Percentiles rank a stretch among this genome's conserved stretches.
These are phyloP conservation scores for Casuarina equisetifolia DNA, from an alignment of 306 rosid genomes.

Conservation along the genomic window DNA sequence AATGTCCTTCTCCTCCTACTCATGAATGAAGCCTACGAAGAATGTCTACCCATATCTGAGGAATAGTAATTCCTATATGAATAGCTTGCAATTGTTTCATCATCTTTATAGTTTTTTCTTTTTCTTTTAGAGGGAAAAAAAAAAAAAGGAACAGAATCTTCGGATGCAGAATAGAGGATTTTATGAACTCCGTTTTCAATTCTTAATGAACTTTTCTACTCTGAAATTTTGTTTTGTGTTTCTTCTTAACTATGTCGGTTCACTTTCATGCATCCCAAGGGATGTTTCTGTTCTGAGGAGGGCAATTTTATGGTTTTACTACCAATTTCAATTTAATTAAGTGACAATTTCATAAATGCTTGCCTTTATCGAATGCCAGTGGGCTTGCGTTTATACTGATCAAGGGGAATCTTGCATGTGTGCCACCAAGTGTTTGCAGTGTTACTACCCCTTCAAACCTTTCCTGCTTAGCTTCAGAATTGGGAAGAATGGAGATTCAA, in stretches of 20 bases:
- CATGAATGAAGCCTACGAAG: background rate
- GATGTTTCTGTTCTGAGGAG: background rate
- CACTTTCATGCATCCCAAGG: background rate
- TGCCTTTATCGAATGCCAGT: too few relatives aligned
- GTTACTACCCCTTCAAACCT: background rate
- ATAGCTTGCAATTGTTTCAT: background rate
- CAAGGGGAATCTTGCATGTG: background rate
- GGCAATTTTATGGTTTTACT: background rate
- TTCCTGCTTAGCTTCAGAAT: background rate
- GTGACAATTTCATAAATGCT: too few relatives aligned
- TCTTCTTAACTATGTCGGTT: background rate
- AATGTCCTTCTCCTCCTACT: background rate
- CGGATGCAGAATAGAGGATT: background rate
- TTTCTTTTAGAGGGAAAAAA: background rate
- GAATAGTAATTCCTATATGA: background rate
- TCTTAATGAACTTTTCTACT: background rate
- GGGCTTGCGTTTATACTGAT: background rate
- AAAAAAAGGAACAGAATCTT: background rate
- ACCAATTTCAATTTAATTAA: background rate
- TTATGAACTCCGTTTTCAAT: background rate
- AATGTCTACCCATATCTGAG: background rate
- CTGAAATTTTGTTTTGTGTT: background rate
- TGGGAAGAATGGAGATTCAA: background rate
- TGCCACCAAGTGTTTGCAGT: background rate
- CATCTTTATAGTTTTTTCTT: background rate